phyloP scores from a whole-genome alignment of 805 yeast species.

The Diddensiella caesifluorescens region DNA sequence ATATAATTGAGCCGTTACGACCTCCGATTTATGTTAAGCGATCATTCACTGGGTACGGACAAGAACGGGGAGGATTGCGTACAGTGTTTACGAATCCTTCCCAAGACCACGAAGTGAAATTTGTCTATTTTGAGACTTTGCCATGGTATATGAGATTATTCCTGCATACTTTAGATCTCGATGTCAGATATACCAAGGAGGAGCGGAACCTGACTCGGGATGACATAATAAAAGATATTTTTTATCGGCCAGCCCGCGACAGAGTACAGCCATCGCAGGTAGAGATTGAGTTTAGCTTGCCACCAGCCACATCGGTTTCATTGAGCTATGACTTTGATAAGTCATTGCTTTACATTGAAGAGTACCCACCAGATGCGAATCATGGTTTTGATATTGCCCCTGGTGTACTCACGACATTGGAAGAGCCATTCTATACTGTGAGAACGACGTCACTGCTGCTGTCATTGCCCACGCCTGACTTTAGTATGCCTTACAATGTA shows the following conservation, averaged over 20 bases:
- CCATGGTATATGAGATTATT: slow-evolving; percentile 93
- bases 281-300: slow-evolving; percentile 61
- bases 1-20: slow-evolving; percentile 35
- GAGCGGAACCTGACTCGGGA: slow-evolving; percentile 18
- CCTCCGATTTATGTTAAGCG: slow-evolving; percentile 76
- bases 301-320: slow-evolving; percentile 55
- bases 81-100: slow-evolving; percentile 69
- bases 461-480: slow-evolving; percentile 93
- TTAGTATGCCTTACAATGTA: slow-evolving; percentile 97
- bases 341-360: slow-evolving; percentile 74
- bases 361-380: slow-evolving; percentile 99
- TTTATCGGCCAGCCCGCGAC: slow-evolving; percentile 74
- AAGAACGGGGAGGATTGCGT: slow-evolving; percentile 85
- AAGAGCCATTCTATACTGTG: slow-evolving; percentile 22
- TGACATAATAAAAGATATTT: slow-evolving; percentile 44
- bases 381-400: slow-evolving; percentile 96
- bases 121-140: slow-evolving; percentile 69
- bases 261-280: slow-evolving; percentile 76
- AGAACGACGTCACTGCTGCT: slow-evolving; percentile 85
- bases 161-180: slow-evolving; percentile 56
- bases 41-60: slow-evolving; percentile 86
- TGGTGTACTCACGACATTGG: slow-evolving; percentile 62
- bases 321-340: slow-evolving; percentile 80
- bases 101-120: slow-evolving; percentile 37
- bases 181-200: slow-evolving; percentile 22